Evolutionary conservation across 2,329 filamentous ascomycete genomes (phyloP), one percentile per base, ranked within the genome.

Genomic region (Paradendryphiella salina): DNA sequence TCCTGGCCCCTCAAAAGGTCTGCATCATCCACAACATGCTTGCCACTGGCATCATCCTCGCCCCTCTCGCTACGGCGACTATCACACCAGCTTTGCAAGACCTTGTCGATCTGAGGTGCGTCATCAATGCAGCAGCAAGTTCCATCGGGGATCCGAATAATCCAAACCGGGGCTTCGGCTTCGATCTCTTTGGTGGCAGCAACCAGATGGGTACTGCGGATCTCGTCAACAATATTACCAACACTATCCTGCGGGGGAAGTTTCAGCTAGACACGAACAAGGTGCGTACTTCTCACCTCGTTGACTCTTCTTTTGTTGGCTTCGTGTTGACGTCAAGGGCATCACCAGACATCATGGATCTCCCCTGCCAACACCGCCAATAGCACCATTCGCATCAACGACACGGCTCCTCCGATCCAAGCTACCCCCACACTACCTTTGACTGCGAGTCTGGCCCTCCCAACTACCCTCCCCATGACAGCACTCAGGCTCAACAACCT

Each of bases 211-310:
- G 65, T 21, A 72, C 69, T 14, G 69, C 67, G 2, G 63, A 72
- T 44, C 54, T 71, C 13, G 50, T 72, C 21, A 55, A 61, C 45
- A 73, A 72, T 42, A 62, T 72, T 41, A 72, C 67, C 6, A 63
- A 44, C 7, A 65, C 64, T 5, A 61, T 72, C 8, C 35, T 72
- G 41, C 52, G 56, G 29, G 58, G 59, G 4, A 72, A 71, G 45
- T 72, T 58, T 10, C 60, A 67, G 44, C 50, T 72, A 7, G 63
- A 71, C 36, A 63, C 59, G 6, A 64, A 73, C 54, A 61, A 60
- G 57, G 70, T 69, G 56, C 4, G 42, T 31, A 17, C 13, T 36
- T 33, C 9, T 1, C 5, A 18, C n/a, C 3, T 20, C 28, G 0
- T 40, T 23, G 36, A 2, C 13, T n/a, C 35, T 21, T 7, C 1